Evolutionary conservation across 805 yeast species (phyloP), one percentile per base, ranked within the genome.

Genomic region (Wickerhamiella vanderwaltii): DNA sequence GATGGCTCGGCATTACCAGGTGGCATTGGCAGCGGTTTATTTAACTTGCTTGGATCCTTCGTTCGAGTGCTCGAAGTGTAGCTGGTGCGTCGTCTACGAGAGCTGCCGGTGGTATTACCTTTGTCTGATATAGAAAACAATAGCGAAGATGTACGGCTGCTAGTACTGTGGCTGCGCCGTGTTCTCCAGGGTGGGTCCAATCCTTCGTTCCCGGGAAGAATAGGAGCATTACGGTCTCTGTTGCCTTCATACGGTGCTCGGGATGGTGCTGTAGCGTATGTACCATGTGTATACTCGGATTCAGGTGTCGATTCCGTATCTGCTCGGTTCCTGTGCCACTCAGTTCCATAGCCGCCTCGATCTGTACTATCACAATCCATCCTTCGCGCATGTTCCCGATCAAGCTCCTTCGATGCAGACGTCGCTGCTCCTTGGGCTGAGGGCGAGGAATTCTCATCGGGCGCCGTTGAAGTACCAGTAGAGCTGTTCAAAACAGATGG

Each of bases 21-120:
- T 3, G 51, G 40, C 1, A 39, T 25, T 1, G 54, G 54, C 9
- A 51, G 32, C n/a, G 54, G 54, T 36, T 49, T 51, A 43, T 49
- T 44, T 20, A 48, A 33, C 15, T 28, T 28, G 13, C 28, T 33
- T 25, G 36, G 36, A 22, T 33, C 36, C 26, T 20, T 33, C 15
- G 25, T 33, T 5, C 36, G 36, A 11, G 36, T 33, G 13, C 36
- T 33, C 17, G 36, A 33, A n/a, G n/a, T n/a, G n/a, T n/a, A n/a
- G n/a, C n/a, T n/a, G n/a, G n/a, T n/a, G n/a, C n/a, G n/a, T n/a
- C n/a, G 19, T 16, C 36, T 25, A n/a, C 22, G 36, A 12, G 36
- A 33, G 18, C 36, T 9, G 15, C 40, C 18, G 12, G 32, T 29
- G 16, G 18, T 37, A 13, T 37, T 19, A 12, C 40, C 33, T 22